These are phyloP conservation scores for Botrytis paeoniae DNA, from an alignment of 2,329 filamentous ascomycete genomes.

Conservation along the genomic window DNA sequence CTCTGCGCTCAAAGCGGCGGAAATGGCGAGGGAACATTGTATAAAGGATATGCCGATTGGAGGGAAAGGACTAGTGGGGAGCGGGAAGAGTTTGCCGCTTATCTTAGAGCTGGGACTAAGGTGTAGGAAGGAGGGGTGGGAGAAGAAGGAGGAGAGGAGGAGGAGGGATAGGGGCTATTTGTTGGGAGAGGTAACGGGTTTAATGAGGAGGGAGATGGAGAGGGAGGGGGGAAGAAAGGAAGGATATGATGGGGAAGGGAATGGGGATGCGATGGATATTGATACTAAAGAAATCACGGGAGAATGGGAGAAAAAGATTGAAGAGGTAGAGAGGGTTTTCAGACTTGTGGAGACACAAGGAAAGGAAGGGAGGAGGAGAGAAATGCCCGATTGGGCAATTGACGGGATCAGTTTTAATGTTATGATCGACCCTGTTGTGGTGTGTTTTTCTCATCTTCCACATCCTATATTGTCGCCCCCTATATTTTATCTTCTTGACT, in stretches of 20 bases:
- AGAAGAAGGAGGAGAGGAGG: constrained; percentile 64
- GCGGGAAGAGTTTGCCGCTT: constrained; percentile 51
- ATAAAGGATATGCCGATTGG: constrained; percentile 36
- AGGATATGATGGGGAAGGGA: constrained; percentile 44
- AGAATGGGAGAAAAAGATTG: constrained; percentile 49
- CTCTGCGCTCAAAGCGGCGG: background rate
- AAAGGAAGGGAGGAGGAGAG: constrained; percentile 48
- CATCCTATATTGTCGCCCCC: background rate
- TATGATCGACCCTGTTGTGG: constrained; percentile 63
- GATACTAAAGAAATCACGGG: constrained; percentile 41
- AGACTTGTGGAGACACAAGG: constrained; percentile 46
- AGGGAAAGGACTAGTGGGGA: constrained; percentile 56
- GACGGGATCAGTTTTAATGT: constrained; percentile 74
- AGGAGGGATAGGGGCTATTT: constrained; percentile 55
- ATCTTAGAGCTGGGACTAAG: constrained; percentile 72
- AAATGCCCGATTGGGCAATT: constrained; percentile 66
- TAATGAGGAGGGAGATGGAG: constrained; percentile 48
- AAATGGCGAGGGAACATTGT: constrained; percentile 1
- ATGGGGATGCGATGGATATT: constrained; percentile 45
- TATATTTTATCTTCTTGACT: too few relatives aligned
- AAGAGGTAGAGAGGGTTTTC: constrained; percentile 48
- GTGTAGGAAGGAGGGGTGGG: constrained; percentile 86
- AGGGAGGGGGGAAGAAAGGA: constrained; percentile 43
- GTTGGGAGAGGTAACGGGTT: constrained; percentile 55
- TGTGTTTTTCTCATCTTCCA: constrained; percentile 29